Evolutionary conservation across 129 eudicot genomes (phyloP), one percentile per base, ranked within the genome.

Genomic region (Calendula officinalis): DNA sequence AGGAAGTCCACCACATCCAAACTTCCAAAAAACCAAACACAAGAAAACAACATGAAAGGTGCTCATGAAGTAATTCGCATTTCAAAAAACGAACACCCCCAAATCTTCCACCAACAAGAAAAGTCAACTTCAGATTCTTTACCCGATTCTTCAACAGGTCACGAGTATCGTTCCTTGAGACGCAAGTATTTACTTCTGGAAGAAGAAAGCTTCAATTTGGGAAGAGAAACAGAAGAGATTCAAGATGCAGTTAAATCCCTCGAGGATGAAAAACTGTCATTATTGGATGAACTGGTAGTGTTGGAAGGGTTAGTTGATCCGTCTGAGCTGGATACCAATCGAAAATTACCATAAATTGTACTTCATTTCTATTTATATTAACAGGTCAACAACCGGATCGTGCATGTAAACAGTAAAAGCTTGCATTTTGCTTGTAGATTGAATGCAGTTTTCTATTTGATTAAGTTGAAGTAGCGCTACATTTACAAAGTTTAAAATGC

Each of bases 281-380:
- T 90, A 14, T 60, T 90, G 66, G 97, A 90, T 70, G 86, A 90
- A 64, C 91, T 90, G 36, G 91, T 90, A 52, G 91, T 86, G 49
- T 75, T 90, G 55, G 97, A 90, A 80, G 97, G 97, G 60, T 70
- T 90, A 13, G 83, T 86, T 50, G 84, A 90, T 75, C 97, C 91
- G 62, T 71, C 80, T 8, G 91, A 86, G 12, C 33, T 84, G 30
- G 70, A 70, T 39, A 44, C 84, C 42, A 68, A 47, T 27, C 77
- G 80, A 32, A 75, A 41, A 39, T 75, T 64, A 60, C 64, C 72
- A 14, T 79, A 70, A 63, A 59, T 48, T 64, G 30, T 22, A 22
- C 30, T 22, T 22, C 30, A 22, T 22, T 22, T 22, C n/a, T n/a
- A n/a, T n/a, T n/a, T n/a, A n/a, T n/a, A n/a, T n/a, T n/a, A n/a